These are phyloP conservation scores for Mycosphaerelloides madeirae DNA, from an alignment of 2,329 filamentous ascomycete genomes.

Conservation along the genomic window DNA sequence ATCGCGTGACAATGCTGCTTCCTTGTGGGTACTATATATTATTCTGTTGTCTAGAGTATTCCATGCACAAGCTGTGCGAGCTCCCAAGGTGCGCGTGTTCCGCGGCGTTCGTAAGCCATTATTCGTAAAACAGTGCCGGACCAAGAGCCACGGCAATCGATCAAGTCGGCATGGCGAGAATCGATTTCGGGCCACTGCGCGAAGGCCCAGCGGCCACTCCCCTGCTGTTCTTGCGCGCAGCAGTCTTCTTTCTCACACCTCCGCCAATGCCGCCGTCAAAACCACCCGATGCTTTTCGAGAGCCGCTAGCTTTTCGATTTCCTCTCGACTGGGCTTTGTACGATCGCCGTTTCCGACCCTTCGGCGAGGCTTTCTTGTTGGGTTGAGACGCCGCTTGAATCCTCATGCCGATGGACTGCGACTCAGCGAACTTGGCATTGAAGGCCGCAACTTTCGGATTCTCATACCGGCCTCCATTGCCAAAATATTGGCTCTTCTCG, in stretches of 20 bases:
- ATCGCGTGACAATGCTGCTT: background rate
- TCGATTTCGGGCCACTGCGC: background rate
- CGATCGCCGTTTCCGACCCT: background rate
- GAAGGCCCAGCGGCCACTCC: background rate
- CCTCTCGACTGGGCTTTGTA: constrained; percentile 6
- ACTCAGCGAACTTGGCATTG: constrained; percentile 18
- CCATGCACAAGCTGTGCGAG: background rate
- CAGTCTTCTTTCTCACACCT: background rate
- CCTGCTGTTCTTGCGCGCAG: background rate
- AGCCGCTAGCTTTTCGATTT: background rate
- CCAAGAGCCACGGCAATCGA: background rate
- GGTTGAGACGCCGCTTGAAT: constrained; percentile 2
- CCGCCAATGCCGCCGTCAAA: background rate
- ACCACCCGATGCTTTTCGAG: constrained; percentile 6
- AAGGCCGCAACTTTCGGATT: constrained; percentile 14
- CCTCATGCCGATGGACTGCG: constrained; percentile 14
- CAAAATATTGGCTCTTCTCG: constrained; percentile 26
- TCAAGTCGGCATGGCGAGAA: constrained; percentile 9
- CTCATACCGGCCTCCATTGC: constrained; percentile 2
- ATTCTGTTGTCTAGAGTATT: constrained; percentile 2
- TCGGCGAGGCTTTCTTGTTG: constrained; percentile 8
- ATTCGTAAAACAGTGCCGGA: too few relatives aligned
- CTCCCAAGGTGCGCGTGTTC: too few relatives aligned
- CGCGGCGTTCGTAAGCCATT: too few relatives aligned
- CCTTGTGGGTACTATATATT: background rate